phyloP scores from a whole-genome alignment of 805 yeast genomes.

The Schizosaccharomyces pombe region DNA sequence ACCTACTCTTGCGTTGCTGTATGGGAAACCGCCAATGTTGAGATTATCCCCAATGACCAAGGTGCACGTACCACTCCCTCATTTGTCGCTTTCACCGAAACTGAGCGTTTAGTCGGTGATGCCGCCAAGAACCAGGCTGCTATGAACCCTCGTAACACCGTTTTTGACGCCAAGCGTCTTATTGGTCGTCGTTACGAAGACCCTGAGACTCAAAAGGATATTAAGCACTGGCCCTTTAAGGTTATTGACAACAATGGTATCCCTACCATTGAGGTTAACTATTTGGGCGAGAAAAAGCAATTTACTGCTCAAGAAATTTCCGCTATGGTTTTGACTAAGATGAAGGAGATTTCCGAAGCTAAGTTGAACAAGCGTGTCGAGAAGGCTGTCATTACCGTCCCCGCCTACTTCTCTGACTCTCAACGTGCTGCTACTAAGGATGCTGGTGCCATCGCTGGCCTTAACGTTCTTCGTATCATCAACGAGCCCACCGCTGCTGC shows the following conservation, averaged over 20 bases:
- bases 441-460: slow-evolving; percentile 70
- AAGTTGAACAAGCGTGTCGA: slow-evolving; percentile 56
- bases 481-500: slow-evolving; percentile 94
- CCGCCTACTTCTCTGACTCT: slow-evolving; percentile 72
- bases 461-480: slow-evolving; percentile 62
- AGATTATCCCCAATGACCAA: slow-evolving; percentile 91
- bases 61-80: slow-evolving; percentile 97
- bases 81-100: slow-evolving; percentile 79
- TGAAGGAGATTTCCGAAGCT: slow-evolving; percentile 71
- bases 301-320: slow-evolving; percentile 91
- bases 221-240: slow-evolving; percentile 82
- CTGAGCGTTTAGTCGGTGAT: slow-evolving; percentile 85
- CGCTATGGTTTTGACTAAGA: slow-evolving; percentile 73
- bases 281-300: slow-evolving; percentile 60
- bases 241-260: slow-evolving; percentile 39
- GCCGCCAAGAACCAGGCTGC: slow-evolving; percentile 97
- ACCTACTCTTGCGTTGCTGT: slow-evolving; percentile 11
- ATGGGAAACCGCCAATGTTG: slow-evolving; percentile 65
- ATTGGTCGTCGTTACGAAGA: slow-evolving; percentile 76
- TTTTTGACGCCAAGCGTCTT: slow-evolving; percentile 63
- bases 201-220: slow-evolving; percentile 68
- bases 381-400: slow-evolving; percentile 70
- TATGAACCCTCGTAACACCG: slow-evolving; percentile 49
- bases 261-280: slow-evolving; percentile 63
- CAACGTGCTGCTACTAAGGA: slow-evolving; percentile 82